Evolutionary conservation across 305 asterid species (phyloP).

Genomic region (Vinca major): DNA sequence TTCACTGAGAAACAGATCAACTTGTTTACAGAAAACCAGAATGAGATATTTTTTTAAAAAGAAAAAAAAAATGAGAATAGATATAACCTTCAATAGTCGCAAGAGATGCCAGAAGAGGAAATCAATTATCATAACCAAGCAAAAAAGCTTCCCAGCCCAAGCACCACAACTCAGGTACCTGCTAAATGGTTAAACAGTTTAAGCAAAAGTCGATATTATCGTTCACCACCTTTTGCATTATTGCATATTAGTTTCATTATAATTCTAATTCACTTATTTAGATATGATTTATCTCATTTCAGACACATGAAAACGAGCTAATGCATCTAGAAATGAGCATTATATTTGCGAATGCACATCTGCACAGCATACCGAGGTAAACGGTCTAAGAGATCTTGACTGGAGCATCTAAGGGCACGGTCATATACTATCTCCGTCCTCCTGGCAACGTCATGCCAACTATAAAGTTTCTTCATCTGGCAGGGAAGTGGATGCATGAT

Average conservation of each 20-base stretch:
- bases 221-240: background rate
- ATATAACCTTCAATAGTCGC: conserved; percentile 67
- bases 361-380: conserved; percentile 52
- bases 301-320: background rate
- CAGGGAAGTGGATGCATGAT: background rate
- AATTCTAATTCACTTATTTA: background rate
- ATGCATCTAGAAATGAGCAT: background rate
- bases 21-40: background rate
- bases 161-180: conserved; percentile 90
- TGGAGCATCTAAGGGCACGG: conserved; percentile 68
- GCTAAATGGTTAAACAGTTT: background rate
- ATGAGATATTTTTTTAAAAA: conserved; percentile 4
- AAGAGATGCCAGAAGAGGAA: conserved; percentile 62
- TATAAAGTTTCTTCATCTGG: conserved; percentile 85
- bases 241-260: background rate
- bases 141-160: conserved; percentile 97
- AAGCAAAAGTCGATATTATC: background rate
- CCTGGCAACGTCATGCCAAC: conserved; percentile 94
- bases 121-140: conserved; percentile 79
- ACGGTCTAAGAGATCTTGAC: conserved; percentile 63
- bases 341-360: background rate
- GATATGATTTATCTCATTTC: background rate
- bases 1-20: no score
- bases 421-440: conserved; percentile 88
- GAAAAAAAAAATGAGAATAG: no score